Evolutionary conservation across 2,329 filamentous ascomycete species (phyloP), one percentile per base, ranked within the genome.

Genomic region (Claviceps monticola): DNA sequence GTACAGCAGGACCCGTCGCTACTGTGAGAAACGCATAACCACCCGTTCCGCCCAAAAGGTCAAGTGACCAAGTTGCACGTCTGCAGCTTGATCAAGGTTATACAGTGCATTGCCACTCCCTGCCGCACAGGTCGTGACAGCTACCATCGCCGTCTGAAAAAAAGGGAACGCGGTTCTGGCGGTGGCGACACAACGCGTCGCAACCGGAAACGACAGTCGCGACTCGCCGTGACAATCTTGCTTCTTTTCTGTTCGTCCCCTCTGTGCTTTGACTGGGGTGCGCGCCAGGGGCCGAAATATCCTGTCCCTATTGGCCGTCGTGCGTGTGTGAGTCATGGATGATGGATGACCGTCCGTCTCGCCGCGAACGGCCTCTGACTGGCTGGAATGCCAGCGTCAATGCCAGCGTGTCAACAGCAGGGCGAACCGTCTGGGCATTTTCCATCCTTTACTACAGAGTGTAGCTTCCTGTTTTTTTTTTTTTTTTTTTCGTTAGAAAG

Each of bases 321-420:
- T 48, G 50, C 42, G 48, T 46, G 51, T 53, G 60, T 62, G 61
- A 63, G 61, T 63, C 61, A 63, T 62, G 54, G 58, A 60, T 51
- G 26, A 21, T 21, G 21, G 21, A 26, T 26, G 5, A 34, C 9
- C 29, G 9, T 57, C 51, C 46, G 54, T 54, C 56, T 26, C 23
- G 62, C 57, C 58, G 59, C 57, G 62, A 65, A 59, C 62, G 60
- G 58, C 57, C 56, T 57, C 55, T 65, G 56, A 65, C 56, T 66
- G 64, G 64, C 60, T 59, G 55, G 54, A 37, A 43, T 53, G 50
- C 53, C 60, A 56, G 60, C 64, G 58, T 55, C 44, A 50, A 48
- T 58, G 56, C 57, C 46, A 46, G 9, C 7, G 36, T 7, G 26
- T 26, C 26, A 29, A 26, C 23, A 26, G 5, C 23, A 26, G 23